These are phyloP conservation scores for Vaccinium vitisidaea DNA, from an alignment of 148 eudicot genomes.

Conservation along the genomic window DNA sequence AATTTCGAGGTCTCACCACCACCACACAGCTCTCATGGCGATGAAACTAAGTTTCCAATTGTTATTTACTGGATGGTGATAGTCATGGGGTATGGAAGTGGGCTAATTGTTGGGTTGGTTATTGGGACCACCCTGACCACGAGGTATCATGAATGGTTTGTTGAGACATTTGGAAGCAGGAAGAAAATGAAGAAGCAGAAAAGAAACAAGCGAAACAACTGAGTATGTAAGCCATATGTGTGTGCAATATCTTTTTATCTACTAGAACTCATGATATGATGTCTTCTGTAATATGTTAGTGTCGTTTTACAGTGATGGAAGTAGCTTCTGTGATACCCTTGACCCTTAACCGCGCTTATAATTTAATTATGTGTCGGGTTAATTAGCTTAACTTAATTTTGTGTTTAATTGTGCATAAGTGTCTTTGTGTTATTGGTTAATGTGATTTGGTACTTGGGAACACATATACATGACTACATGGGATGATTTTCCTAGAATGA, in stretches of 20 bases:
- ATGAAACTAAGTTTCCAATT: slow-evolving; percentile 4
- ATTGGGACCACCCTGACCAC: slow-evolving; percentile 14
- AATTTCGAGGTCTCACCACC: not conserved
- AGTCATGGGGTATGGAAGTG: slow-evolving; percentile 25
- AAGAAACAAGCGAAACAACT: not conserved
- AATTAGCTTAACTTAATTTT: too few species aligned
- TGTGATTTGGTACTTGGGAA: too few species aligned
- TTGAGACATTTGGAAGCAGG: not conserved
- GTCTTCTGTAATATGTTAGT: too few species aligned
- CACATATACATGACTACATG: too few species aligned
- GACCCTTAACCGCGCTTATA: too few species aligned
- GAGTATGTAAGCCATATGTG: not conserved
- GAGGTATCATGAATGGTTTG: not conserved
- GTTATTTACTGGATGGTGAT: slow-evolving; percentile 30
- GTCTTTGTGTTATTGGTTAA: too few species aligned
- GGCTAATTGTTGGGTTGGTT: slow-evolving; percentile 22
- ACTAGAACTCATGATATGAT: not conserved
- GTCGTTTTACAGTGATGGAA: too few species aligned
- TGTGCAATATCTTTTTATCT: not conserved
- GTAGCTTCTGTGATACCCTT: too few species aligned
- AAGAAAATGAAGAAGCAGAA: not conserved
- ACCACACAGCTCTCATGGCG: not conserved
- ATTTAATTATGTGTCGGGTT: too few species aligned
- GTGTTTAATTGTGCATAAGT: too few species aligned
- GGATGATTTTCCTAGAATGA: too few species aligned